phyloP scores from a whole-genome alignment of 2,329 filamentous ascomycete genomes.

The Pseudopithomyces maydicus region DNA sequence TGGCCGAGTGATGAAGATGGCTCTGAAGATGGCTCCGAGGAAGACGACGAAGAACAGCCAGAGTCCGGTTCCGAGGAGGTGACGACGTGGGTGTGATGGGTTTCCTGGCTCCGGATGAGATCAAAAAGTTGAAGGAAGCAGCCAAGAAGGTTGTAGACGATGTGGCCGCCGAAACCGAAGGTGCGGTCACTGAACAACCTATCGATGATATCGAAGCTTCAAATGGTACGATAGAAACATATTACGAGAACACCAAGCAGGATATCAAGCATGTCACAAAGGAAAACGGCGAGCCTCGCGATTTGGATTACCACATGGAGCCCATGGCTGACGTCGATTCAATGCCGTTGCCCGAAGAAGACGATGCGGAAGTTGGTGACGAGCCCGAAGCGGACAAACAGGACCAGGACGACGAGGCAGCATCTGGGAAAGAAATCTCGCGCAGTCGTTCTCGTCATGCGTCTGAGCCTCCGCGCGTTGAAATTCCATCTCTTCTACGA shows the following conservation, averaged over 20 bases:
- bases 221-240: conserved; percentile 34
- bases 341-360: background rate
- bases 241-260: conserved; percentile 49
- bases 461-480: conserved; percentile 38
- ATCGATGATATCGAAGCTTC: conserved; percentile 22
- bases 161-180: conserved; percentile 45
- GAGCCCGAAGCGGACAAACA: conserved; percentile 21
- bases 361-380: conserved; percentile 6
- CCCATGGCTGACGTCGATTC: conserved; percentile 18
- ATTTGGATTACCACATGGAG: background rate
- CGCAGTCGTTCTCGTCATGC: conserved; percentile 29
- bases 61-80: conserved; percentile 42
- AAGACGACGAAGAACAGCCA: conserved; percentile 26
- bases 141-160: conserved; percentile 33
- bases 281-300: conserved; percentile 7
- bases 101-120: conserved; percentile 38
- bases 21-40: conserved; percentile 35
- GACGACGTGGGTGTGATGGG: conserved; percentile 40
- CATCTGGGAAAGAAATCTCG: conserved; percentile 19
- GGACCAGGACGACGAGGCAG: conserved; percentile 19
- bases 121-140: conserved; percentile 42
- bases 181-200: conserved; percentile 7
- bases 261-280: conserved; percentile 31
- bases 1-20: conserved; percentile 40
- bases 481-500: conserved; percentile 68